phyloP scores from a whole-genome alignment of 2,329 filamentous ascomycete species.

The Aspergillus tanneri region DNA sequence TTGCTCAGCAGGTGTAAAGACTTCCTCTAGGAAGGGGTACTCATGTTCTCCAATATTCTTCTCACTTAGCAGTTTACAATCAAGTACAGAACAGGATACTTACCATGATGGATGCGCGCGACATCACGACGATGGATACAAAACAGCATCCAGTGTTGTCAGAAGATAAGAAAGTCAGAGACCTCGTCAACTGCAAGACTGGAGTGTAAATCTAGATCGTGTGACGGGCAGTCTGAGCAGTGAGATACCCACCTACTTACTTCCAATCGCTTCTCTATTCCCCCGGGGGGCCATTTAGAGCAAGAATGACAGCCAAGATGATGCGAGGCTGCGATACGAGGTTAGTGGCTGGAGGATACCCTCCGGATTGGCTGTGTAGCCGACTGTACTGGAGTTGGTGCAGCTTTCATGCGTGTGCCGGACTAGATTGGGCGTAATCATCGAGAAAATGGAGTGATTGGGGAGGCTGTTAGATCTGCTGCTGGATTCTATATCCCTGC shows the following conservation, averaged over 20 bases:
- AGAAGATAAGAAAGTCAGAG: neutral
- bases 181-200: neutral
- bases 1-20: slow-evolving; percentile 24
- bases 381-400: neutral
- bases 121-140: neutral
- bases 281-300: neutral
- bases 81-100: neutral
- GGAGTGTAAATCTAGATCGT: no score
- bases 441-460: neutral
- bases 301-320: neutral
- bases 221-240: neutral
- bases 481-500: no score
- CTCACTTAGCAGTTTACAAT: neutral
- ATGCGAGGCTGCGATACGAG: neutral
- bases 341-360: neutral
- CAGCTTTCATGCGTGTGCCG: neutral
- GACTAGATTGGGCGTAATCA: neutral
- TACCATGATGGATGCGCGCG: neutral
- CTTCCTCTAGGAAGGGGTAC: slow-evolving; percentile 33
- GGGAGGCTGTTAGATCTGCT: no score
- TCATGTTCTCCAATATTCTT: slow-evolving; percentile 24
- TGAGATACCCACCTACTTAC: neutral
- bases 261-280: neutral
- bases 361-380: neutral
- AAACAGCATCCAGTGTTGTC: neutral